phyloP scores from a whole-genome alignment of 441 rosid genomes.

The Populus hybrid region DNA sequence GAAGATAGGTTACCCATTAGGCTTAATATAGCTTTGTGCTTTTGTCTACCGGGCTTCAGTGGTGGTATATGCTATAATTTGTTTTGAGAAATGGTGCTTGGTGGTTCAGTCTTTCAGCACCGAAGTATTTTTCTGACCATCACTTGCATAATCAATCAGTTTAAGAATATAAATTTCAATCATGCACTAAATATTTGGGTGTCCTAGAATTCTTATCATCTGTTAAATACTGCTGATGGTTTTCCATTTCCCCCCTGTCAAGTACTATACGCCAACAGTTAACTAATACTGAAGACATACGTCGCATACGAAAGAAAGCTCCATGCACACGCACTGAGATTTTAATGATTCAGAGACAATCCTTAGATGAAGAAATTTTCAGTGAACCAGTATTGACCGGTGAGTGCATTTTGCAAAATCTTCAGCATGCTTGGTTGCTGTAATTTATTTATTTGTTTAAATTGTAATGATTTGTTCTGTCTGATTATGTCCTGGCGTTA shows the following conservation, averaged over 20 bases:
- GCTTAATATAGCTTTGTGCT: not conserved
- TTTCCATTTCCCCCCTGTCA: constrained; percentile 28
- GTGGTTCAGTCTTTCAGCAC: not conserved
- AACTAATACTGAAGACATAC: constrained; percentile 85
- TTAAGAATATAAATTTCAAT: not conserved
- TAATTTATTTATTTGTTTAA: not conserved
- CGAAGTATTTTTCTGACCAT: not conserved
- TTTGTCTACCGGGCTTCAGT: no score
- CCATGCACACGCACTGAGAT: constrained; percentile 94
- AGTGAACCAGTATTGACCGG: constrained; percentile 66
- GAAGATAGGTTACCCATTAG: not conserved
- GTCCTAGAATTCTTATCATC: not conserved
- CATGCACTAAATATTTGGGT: not conserved
- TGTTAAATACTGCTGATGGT: constrained; percentile 20
- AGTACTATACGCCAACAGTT: constrained; percentile 89
- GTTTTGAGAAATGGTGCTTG: not conserved
- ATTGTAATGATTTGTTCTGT: not conserved
- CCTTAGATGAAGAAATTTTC: constrained; percentile 72
- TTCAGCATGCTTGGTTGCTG: not conserved
- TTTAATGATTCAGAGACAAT: constrained; percentile 75
- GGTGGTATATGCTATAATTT: no score
- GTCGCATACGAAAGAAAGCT: constrained; percentile 93
- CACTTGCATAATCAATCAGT: not conserved
- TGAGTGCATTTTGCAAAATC: constrained; percentile 39
- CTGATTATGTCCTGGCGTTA: not conserved